Evolutionary conservation across 352 stramenopile species (phyloP).

Genomic region (Globisporangium orthogonon): DNA sequence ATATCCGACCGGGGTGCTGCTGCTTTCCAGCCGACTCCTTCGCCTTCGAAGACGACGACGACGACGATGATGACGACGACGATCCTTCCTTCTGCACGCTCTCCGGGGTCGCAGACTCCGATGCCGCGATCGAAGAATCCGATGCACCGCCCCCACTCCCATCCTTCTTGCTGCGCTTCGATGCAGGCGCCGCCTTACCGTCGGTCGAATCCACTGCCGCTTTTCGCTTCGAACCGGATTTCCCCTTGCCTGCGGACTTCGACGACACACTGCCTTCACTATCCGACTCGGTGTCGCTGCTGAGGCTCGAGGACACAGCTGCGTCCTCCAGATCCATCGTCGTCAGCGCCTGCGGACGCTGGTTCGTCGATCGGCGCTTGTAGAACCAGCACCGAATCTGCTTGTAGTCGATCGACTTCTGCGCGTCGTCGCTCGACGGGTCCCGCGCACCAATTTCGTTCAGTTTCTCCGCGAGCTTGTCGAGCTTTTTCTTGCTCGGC

Average conservation of each 20-base stretch:
- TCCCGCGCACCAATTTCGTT: slow-evolving; percentile 62
- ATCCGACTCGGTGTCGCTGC: slow-evolving; percentile 67
- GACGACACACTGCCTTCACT: slow-evolving; percentile 31
- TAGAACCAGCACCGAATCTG: slow-evolving; percentile 87
- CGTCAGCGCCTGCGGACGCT: slow-evolving; percentile 62
- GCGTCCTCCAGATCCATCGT: slow-evolving; percentile 45
- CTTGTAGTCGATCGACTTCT: slow-evolving; percentile 80
- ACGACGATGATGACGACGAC: background rate
- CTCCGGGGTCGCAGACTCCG: slow-evolving; percentile 10
- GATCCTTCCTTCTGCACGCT: too few species aligned
- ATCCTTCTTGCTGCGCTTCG: slow-evolving; percentile 26
- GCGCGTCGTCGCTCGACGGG: slow-evolving; percentile 41
- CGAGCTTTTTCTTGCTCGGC: slow-evolving; percentile 70
- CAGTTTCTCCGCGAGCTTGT: slow-evolving; percentile 67
- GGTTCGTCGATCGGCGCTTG: slow-evolving; percentile 74
- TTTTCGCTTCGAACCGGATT: slow-evolving; percentile 13
- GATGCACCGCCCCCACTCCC: background rate
- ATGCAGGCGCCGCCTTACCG: slow-evolving; percentile 14
- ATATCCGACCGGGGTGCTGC: slow-evolving; percentile 55
- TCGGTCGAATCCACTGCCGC: slow-evolving; percentile 9
- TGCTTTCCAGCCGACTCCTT: slow-evolving; percentile 15
- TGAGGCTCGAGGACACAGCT: slow-evolving; percentile 37
- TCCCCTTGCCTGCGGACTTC: slow-evolving; percentile 20
- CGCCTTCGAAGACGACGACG: background rate
- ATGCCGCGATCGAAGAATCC: background rate